Percentiles rank a stretch among this genome's conserved stretches.
These are phyloP conservation scores for Wickerhamiella spandovensis DNA, from an alignment of 805 yeast genomes.

Conservation along the genomic window DNA sequence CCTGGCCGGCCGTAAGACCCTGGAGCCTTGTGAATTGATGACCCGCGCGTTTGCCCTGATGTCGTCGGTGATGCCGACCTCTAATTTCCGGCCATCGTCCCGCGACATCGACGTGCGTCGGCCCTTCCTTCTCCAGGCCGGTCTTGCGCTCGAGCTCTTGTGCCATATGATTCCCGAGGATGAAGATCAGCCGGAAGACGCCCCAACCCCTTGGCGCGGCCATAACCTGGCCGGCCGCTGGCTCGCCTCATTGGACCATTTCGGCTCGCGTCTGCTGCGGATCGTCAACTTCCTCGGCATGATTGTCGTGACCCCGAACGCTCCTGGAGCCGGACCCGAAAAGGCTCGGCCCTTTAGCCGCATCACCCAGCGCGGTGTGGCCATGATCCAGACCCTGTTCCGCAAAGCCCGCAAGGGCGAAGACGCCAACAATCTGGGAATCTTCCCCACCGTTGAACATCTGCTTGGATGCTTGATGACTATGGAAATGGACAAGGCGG, in stretches of 20 bases:
- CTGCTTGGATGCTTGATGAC: constrained; percentile 29
- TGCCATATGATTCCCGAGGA: constrained; percentile 24
- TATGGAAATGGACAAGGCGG: constrained; percentile 26
- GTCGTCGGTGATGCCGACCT: constrained; percentile 27
- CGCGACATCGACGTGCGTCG: constrained; percentile 29
- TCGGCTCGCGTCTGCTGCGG: constrained; percentile 27
- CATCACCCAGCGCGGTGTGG: constrained; percentile 26
- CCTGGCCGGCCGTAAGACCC: constrained; percentile 11
- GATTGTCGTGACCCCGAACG: constrained; percentile 18
- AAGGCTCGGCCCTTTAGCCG: constrained; percentile 26
- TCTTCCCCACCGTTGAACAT: constrained; percentile 28
- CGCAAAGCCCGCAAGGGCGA: constrained; percentile 21
- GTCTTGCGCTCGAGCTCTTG: constrained; percentile 27
- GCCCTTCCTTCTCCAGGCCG: constrained; percentile 28
- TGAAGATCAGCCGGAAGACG: constrained; percentile 9
- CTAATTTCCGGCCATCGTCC: constrained; percentile 27
- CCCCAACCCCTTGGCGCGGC: constrained; percentile 10
- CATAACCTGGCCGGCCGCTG: constrained; percentile 24
- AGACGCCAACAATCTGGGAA: constrained; percentile 16
- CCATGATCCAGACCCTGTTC: constrained; percentile 24
- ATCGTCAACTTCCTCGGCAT: constrained; percentile 29
- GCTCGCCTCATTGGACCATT: constrained; percentile 26
- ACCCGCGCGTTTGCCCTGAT: constrained; percentile 27
- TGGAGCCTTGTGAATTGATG: constrained; percentile 23
- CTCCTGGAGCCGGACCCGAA: constrained; percentile 12